A percentile compares a stretch with the other conserved stretches of the same genome.
Conservation (phyloP, 805 yeast genomes). For the Candida maesae region DNA sequence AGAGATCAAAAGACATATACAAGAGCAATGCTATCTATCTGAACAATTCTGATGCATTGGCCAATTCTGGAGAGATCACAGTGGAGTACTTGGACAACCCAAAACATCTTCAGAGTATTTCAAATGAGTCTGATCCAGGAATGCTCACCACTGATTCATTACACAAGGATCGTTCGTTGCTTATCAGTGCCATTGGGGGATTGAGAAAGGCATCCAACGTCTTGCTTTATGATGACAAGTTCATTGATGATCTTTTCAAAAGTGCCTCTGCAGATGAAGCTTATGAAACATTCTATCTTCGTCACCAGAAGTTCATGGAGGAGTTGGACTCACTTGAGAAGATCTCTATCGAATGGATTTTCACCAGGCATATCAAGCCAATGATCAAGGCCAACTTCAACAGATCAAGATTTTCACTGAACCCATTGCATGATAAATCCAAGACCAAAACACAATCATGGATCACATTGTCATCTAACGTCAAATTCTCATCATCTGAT, state of each 20-base stretch:
- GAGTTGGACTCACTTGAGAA: constrained; percentile 23
- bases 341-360: constrained; percentile 28
- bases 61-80: constrained; percentile 7
- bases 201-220: constrained; percentile 36
- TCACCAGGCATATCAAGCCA: constrained; percentile 24
- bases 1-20: constrained; percentile 8
- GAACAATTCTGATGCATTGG: constrained; percentile 18
- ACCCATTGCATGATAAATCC: not conserved
- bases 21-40: constrained; percentile 25
- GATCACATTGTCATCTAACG: constrained; percentile 24
- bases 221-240: constrained; percentile 11
- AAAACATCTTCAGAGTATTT: constrained; percentile 31
- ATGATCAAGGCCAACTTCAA: constrained; percentile 15
- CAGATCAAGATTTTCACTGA: constrained; percentile 22
- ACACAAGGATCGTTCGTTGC: constrained; percentile 24
- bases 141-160: constrained; percentile 22
- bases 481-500: constrained; percentile 15
- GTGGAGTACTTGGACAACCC: constrained; percentile 33
- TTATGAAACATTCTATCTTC: constrained; percentile 12
- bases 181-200: constrained; percentile 41
- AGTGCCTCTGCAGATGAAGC: constrained; percentile 10
- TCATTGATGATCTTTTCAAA: constrained; percentile 15
- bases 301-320: constrained; percentile 9
- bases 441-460: constrained; percentile 19
- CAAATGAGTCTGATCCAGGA: constrained; percentile 36